Evolutionary conservation across 306 rosid genomes (phyloP).

Genomic region (Senna tora): DNA sequence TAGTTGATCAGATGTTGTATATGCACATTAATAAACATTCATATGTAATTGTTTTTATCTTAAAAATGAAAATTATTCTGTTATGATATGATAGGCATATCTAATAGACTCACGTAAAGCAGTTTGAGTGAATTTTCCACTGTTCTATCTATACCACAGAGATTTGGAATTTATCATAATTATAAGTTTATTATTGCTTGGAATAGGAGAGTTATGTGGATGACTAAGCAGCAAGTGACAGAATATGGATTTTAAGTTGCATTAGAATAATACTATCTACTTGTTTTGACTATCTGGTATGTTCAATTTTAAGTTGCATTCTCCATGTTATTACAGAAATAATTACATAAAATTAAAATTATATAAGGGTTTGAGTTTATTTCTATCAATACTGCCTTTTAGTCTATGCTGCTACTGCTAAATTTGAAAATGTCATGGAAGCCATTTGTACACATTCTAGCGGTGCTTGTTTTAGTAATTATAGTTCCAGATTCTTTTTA

Average conservation of each 20-base stretch:
- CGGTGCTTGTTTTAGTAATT: not conserved
- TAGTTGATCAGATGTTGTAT: conserved; percentile 18
- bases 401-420: conserved; percentile 22
- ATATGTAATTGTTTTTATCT: conserved; percentile 8
- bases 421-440: not conserved
- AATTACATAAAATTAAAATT: not conserved
- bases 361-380: conserved; percentile 23
- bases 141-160: not conserved
- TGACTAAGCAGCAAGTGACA: conserved; percentile 15
- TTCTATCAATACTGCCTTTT: not conserved
- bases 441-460: conserved; percentile 5
- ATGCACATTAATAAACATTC: not conserved
- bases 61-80: not conserved
- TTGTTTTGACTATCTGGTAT: conserved; percentile 5
- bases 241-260: conserved; percentile 28
- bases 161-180: not conserved
- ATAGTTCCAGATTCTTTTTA: conserved; percentile 1
- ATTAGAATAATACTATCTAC: conserved; percentile 2
- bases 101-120: not conserved
- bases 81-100: not conserved
- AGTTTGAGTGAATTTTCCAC: conserved; percentile 26
- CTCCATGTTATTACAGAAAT: not conserved
- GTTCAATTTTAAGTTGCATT: not conserved
- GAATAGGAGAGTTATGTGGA: conserved; percentile 27
- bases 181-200: not conserved